Conservation (phyloP, 805 yeast species). For the Sungouiozyma ichnusensis region DNA sequence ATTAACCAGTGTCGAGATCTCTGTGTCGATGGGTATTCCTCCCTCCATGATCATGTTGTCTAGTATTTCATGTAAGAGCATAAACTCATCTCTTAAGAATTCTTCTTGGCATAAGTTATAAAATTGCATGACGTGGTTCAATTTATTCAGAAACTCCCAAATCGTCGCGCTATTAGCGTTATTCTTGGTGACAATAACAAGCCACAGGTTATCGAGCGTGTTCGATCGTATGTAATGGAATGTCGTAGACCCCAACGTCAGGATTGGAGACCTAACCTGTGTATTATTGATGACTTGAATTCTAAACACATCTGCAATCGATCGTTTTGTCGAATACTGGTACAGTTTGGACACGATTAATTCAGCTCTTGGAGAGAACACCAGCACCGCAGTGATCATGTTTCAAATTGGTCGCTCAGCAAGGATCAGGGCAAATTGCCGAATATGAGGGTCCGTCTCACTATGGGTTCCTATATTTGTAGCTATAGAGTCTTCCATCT, state of each 20-base stretch:
- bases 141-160: constrained; percentile 64
- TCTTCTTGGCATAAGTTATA: constrained; percentile 34
- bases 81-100: constrained; percentile 53
- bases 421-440: too few relatives aligned
- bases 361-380: constrained; percentile 75
- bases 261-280: constrained; percentile 50
- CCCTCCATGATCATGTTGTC: constrained; percentile 46
- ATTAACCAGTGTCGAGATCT: constrained; percentile 16
- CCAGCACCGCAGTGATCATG: constrained; percentile 79
- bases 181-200: constrained; percentile 82
- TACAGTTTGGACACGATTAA: constrained; percentile 64
- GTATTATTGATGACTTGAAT: constrained; percentile 71
- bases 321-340: constrained; percentile 65
- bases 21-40: constrained; percentile 24
- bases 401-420: background rate
- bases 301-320: constrained; percentile 80
- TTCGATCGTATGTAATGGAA: constrained; percentile 63
- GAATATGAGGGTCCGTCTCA: background rate
- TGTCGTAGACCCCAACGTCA: constrained; percentile 88
- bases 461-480: background rate
- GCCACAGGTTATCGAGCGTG: constrained; percentile 45
- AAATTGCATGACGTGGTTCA: constrained; percentile 43
- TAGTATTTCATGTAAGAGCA: constrained; percentile 60
- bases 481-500: background rate
- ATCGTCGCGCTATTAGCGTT: constrained; percentile 77